phyloP scores from a whole-genome alignment of 192 early-diverging fungal genomes.

The Coemansia sp. region DNA sequence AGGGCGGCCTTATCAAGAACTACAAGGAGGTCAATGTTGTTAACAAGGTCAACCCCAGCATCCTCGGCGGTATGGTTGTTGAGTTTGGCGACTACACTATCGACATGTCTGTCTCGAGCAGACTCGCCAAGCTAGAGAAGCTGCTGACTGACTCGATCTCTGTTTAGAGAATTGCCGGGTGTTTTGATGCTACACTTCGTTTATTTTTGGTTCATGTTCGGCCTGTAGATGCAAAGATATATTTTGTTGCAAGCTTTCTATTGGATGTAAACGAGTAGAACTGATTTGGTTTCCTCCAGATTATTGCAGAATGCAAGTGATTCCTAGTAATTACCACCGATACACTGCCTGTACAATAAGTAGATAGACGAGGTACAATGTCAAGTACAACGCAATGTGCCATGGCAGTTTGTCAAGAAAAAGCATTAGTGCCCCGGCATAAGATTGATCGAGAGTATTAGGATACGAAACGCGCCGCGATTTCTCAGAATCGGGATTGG shows the following conservation, averaged over 20 bases:
- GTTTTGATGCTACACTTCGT: constrained; percentile 2
- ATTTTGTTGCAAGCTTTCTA: neutral
- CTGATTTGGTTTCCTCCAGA: too few relatives aligned
- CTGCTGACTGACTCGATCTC: constrained; percentile 70
- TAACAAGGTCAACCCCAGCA: constrained; percentile 79
- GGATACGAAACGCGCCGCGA: neutral
- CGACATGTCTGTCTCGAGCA: constrained; percentile 94
- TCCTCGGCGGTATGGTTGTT: constrained; percentile 95
- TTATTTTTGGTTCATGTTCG: neutral
- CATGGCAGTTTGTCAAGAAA: neutral
- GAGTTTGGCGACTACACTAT: constrained; percentile 99
- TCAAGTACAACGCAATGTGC: neutral
- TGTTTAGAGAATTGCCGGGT: constrained; percentile 13
- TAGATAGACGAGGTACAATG: too few relatives aligned
- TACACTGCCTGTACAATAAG: too few relatives aligned
- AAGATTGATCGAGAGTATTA: neutral
- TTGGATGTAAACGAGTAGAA: too few relatives aligned
- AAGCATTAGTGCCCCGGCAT: neutral
- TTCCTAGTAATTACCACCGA: too few relatives aligned
- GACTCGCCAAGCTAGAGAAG: constrained; percentile 95
- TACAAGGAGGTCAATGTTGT: constrained; percentile 82
- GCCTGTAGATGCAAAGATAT: neutral
- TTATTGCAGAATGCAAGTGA: too few relatives aligned
- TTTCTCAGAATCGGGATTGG: neutral
- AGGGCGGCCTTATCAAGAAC: constrained; percentile 77